phyloP scores from a whole-genome alignment of 140 eudicot species.

The Oenanthe javanica region DNA sequence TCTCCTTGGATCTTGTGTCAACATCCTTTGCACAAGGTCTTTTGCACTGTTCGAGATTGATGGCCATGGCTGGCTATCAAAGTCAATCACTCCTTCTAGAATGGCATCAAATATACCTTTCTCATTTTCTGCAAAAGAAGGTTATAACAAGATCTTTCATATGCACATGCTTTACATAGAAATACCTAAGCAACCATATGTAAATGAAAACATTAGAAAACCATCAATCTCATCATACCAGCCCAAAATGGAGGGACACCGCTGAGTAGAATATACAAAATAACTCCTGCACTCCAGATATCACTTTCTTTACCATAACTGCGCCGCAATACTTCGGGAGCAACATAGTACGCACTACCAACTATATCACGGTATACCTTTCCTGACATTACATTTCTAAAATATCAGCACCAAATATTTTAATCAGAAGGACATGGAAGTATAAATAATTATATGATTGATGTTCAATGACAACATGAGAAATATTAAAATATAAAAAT shows the following conservation, averaged over 20 bases:
- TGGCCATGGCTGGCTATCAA: constrained; percentile 87
- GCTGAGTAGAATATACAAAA: constrained; percentile 74
- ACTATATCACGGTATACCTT: constrained; percentile 80
- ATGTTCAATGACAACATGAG: not conserved
- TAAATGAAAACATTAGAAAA: not conserved
- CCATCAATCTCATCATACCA: constrained; percentile 26
- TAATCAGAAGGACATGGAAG: constrained; percentile 5
- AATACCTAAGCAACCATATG: not conserved
- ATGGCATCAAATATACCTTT: constrained; percentile 92
- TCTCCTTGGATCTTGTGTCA: constrained; percentile 67
- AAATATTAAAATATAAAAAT: not conserved
- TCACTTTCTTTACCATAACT: constrained; percentile 83
- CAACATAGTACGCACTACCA: constrained; percentile 92
- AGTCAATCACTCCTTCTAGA: constrained; percentile 67
- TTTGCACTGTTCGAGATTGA: constrained; percentile 71
- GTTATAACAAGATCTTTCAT: not conserved
- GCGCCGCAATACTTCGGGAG: constrained; percentile 81
- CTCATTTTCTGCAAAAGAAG: constrained; percentile 46
- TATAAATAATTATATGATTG: not conserved
- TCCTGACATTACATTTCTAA: constrained; percentile 31
- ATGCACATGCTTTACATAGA: not conserved
- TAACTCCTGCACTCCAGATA: constrained; percentile 94
- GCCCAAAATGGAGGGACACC: constrained; percentile 97
- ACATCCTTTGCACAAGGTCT: constrained; percentile 85
- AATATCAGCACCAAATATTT: not conserved